Conservation (phyloP, 2,329 filamentous ascomycete species). For the Colletotrichum siamense region DNA sequence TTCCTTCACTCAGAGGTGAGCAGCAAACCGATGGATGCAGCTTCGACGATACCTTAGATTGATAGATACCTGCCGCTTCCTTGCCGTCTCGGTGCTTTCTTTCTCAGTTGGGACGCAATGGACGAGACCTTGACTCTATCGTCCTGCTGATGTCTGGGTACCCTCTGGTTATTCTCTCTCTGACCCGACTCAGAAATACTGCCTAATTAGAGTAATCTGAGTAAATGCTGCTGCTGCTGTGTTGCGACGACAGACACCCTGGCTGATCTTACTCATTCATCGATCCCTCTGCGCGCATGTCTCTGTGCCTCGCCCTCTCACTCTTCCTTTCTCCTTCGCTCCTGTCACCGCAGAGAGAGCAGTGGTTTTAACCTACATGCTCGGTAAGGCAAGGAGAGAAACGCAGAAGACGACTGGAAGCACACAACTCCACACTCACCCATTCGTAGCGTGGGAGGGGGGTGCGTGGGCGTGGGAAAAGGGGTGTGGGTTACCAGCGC, state of each 20-base stretch:
- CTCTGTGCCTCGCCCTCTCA: background rate
- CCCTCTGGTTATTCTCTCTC: background rate
- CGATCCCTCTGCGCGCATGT: background rate
- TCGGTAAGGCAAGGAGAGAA: background rate
- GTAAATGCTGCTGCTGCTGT: background rate
- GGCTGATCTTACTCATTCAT: background rate
- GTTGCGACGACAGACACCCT: background rate
- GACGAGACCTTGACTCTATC: background rate
- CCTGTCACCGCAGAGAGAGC: background rate
- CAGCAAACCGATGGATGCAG: background rate
- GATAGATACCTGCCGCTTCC: background rate
- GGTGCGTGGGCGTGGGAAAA: background rate
- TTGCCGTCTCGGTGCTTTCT: background rate
- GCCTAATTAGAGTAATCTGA: background rate
- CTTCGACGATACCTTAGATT: background rate
- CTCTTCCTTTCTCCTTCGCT: background rate
- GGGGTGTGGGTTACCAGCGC: background rate
- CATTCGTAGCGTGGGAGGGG: background rate
- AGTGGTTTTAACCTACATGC: background rate
- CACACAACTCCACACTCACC: background rate
- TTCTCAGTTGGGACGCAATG: background rate
- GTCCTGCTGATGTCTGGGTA: background rate
- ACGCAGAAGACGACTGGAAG: background rate
- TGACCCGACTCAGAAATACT: background rate
- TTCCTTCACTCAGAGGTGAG: background rate